Conservation (phyloP, 2,329 filamentous ascomycete genomes). For the Shiraia sp. region DNA sequence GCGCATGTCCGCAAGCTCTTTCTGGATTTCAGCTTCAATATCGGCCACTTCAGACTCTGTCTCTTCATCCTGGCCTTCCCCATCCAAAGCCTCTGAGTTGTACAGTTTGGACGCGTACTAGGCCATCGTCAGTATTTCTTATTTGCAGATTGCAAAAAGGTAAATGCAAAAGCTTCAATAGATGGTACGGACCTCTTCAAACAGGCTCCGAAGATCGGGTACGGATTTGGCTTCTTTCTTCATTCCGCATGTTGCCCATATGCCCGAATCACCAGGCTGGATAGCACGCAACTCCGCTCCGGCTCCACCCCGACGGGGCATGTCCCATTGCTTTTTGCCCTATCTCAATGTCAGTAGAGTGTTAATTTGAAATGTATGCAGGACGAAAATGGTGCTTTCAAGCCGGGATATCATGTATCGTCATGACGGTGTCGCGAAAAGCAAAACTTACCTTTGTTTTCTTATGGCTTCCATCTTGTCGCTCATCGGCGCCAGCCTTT, state of each 20-base stretch:
- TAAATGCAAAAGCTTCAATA: conserved; percentile 2
- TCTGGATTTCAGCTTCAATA: conserved; percentile 73
- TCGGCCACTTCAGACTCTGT: conserved; percentile 51
- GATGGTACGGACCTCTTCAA: conserved; percentile 61
- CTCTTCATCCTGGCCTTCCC: conserved; percentile 46
- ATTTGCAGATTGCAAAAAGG: background rate
- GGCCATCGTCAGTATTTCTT: conserved; percentile 45
- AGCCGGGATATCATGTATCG: conserved; percentile 16
- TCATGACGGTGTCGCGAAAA: conserved; percentile 16
- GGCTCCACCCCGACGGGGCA: conserved; percentile 40
- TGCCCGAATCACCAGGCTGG: conserved; percentile 70
- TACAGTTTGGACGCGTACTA: conserved; percentile 69
- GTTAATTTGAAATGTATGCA: conserved; percentile 16
- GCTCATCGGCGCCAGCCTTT: conserved; percentile 39
- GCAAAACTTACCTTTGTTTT: conserved; percentile 41
- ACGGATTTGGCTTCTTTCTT: conserved; percentile 72
- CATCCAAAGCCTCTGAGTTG: conserved; percentile 41
- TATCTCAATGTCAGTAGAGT: conserved; percentile 25
- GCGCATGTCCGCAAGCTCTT: conserved; percentile 70
- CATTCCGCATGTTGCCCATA: conserved; percentile 78
- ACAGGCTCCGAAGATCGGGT: conserved; percentile 67
- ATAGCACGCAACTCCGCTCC: conserved; percentile 48
- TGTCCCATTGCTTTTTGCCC: conserved; percentile 52
- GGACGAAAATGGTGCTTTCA: conserved; percentile 14
- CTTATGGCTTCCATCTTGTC: conserved; percentile 36